These are phyloP conservation scores for Podospora sp. DNA, from an alignment of 495 filamentous ascomycete species.

Conservation along the genomic window DNA sequence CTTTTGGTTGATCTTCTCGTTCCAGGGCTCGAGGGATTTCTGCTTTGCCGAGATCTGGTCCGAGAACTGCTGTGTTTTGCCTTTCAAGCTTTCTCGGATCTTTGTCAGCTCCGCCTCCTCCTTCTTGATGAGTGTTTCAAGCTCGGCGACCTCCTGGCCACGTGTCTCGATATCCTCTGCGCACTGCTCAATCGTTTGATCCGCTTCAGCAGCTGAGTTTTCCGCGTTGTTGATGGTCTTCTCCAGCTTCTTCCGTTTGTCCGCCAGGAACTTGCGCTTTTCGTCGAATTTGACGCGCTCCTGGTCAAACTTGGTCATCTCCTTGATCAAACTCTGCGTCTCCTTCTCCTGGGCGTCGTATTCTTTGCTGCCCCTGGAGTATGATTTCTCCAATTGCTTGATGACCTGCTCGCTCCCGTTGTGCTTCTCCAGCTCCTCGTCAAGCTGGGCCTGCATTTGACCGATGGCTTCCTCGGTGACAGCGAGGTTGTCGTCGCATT, in stretches of 20 bases:
- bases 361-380: slow-evolving; percentile 78
- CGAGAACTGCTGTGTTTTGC: slow-evolving; percentile 91
- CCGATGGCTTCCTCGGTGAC: slow-evolving; percentile 88
- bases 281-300: slow-evolving; percentile 97
- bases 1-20: slow-evolving; percentile 93
- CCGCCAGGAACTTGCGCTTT: slow-evolving; percentile 87
- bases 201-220: slow-evolving; percentile 68
- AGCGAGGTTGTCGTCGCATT: slow-evolving; percentile 82
- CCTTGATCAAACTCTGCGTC: slow-evolving; percentile 76
- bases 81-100: slow-evolving; percentile 84
- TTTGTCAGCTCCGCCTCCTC: slow-evolving; percentile 80
- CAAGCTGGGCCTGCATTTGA: slow-evolving; percentile 85
- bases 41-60: slow-evolving; percentile 91
- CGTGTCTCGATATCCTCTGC: slow-evolving; percentile 76
- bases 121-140: slow-evolving; percentile 71
- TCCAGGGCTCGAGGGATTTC: slow-evolving; percentile 94
- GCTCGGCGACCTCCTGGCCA: slow-evolving; percentile 64
- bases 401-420: slow-evolving; percentile 89
- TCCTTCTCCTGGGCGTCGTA: slow-evolving; percentile 81
- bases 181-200: slow-evolving; percentile 75
- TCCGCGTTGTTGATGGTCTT: slow-evolving; percentile 73
- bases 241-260: slow-evolving; percentile 93
- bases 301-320: slow-evolving; percentile 90
- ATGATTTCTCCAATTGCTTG: slow-evolving; percentile 82
- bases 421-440: slow-evolving; percentile 88